phyloP scores from a whole-genome alignment of 2,329 filamentous ascomycete species.

The Ophiostoma tasmaniense region DNA sequence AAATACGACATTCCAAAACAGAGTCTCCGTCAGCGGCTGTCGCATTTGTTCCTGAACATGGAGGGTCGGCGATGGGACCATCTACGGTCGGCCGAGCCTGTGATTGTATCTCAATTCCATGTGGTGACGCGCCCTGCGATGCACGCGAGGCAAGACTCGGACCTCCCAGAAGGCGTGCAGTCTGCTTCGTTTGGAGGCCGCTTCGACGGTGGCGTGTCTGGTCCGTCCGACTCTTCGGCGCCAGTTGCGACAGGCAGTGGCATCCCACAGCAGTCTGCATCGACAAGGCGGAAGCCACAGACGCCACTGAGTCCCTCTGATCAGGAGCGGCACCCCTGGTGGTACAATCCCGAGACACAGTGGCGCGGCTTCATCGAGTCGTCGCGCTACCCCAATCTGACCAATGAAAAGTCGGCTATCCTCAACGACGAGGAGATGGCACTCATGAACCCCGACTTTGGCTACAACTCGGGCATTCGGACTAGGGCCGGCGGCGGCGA shows the following conservation, averaged over 20 bases:
- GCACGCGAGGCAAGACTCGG: not conserved
- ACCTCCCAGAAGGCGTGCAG: not conserved
- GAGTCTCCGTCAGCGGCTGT: conserved; percentile 26
- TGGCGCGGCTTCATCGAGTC: conserved; percentile 49
- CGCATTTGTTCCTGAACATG: conserved; percentile 39
- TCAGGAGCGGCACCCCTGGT: conserved; percentile 15
- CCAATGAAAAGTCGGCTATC: conserved; percentile 40
- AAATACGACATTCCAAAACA: not conserved
- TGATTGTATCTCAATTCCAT: conserved; percentile 40
- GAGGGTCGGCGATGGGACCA: conserved; percentile 49
- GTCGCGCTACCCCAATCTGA: conserved; percentile 41
- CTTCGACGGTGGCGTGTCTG: not conserved
- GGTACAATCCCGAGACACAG: conserved; percentile 30
- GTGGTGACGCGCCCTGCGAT: conserved; percentile 11
- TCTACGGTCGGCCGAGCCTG: conserved; percentile 48
- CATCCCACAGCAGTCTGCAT: not conserved
- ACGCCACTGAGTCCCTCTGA: not conserved
- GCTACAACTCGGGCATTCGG: conserved; percentile 27
- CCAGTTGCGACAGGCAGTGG: not conserved
- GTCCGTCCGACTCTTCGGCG: not conserved
- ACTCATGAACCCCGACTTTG: conserved; percentile 39
- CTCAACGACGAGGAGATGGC: conserved; percentile 38
- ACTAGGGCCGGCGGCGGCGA: conserved; percentile 25
- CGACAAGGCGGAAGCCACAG: not conserved
- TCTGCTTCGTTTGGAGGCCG: not conserved